These are phyloP conservation scores for Apostasia ramifera DNA, from an alignment of 106 monocot genomes.

Conservation along the genomic window DNA sequence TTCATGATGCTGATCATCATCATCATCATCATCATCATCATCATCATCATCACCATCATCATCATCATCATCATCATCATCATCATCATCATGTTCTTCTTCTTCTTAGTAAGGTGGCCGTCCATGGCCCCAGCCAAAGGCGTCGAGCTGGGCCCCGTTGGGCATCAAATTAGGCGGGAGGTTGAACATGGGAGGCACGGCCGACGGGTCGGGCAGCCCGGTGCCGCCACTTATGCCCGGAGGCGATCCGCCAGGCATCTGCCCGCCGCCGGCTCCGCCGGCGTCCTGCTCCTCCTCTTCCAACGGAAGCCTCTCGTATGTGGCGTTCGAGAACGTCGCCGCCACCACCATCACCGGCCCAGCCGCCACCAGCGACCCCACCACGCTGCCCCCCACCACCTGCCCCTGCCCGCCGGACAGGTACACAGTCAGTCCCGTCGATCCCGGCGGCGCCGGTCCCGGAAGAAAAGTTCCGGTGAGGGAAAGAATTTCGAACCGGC, in stretches of 20 bases:
- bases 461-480: constrained; percentile 14
- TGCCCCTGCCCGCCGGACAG: constrained; percentile 32
- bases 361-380: constrained; percentile 14
- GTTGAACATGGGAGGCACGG: constrained; percentile 11
- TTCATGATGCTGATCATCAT: too few relatives aligned
- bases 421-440: constrained; percentile 24
- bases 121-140: constrained; percentile 8
- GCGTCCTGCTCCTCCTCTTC: constrained; percentile 16
- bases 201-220: constrained; percentile 8
- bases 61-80: too few relatives aligned
- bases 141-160: constrained; percentile 7
- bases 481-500: constrained; percentile 6
- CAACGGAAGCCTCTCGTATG: constrained; percentile 20
- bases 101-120: not conserved
- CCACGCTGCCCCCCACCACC: constrained; percentile 34
- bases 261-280: not conserved
- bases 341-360: constrained; percentile 22
- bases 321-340: constrained; percentile 18
- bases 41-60: too few relatives aligned
- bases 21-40: too few relatives aligned
- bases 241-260: not conserved
- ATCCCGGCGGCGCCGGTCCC: constrained; percentile 18
- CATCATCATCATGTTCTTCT: not conserved
- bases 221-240: not conserved
- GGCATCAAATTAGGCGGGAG: constrained; percentile 16